These are phyloP conservation scores for Lactarius hengduanensis DNA, from an alignment of 768 basidiomycete species.

Conservation along the genomic window DNA sequence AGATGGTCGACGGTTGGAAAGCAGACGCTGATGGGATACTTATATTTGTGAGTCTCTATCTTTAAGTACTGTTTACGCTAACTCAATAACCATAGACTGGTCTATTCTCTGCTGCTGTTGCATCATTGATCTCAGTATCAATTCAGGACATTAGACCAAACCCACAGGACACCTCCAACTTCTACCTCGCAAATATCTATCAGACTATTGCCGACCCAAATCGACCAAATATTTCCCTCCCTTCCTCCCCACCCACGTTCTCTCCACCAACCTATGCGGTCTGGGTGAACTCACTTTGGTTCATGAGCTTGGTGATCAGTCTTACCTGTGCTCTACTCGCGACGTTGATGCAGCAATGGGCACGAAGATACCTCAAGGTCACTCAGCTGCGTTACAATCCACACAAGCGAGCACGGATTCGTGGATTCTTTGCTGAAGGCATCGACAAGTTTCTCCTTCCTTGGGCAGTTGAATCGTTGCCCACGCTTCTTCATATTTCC, in stretches of 20 bases:
- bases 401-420: conserved; percentile 2
- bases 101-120: conserved; percentile 6
- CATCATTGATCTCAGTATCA: neutral
- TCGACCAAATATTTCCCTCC: neutral
- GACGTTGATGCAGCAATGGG: conserved; percentile 15
- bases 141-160: neutral
- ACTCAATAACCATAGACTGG: conserved; percentile 2
- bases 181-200: conserved; percentile 3
- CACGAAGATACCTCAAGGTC: conserved; percentile 1
- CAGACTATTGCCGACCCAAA: neutral
- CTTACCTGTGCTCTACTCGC: conserved; percentile 10
- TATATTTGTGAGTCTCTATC: neutral
- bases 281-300: conserved; percentile 20
- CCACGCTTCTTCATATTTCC: conserved; percentile 1
- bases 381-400: neutral
- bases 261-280: neutral
- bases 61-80: neutral
- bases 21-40: neutral
- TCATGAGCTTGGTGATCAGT: conserved; percentile 9
- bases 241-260: neutral
- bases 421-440: conserved; percentile 1
- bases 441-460: neutral
- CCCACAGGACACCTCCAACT: neutral
- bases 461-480: neutral
- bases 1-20: conserved; percentile 1